A percentile compares a stretch with the other conserved stretches of the same genome.
phyloP scores from a whole-genome alignment of 2,329 filamentous ascomycete species.

The Cladophialophora immunda region DNA sequence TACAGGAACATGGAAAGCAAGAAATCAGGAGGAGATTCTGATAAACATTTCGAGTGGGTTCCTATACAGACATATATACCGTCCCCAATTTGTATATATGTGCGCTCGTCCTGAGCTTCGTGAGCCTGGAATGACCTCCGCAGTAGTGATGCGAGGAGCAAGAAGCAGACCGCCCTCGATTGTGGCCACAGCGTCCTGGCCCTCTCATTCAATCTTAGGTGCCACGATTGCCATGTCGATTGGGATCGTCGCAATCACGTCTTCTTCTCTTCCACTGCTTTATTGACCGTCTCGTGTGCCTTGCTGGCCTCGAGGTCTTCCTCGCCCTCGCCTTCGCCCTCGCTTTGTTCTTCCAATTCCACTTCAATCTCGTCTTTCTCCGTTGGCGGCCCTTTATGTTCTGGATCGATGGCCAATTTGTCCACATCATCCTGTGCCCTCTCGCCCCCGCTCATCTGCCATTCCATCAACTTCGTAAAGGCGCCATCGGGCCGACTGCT shows the following conservation, averaged over 20 bases:
- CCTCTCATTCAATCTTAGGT: neutral
- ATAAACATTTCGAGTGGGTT: neutral
- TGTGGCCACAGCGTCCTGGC: neutral
- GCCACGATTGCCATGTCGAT: neutral
- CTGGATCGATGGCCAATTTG: constrained; percentile 41
- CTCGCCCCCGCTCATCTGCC: constrained; percentile 93
- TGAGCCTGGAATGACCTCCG: neutral
- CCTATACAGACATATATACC: neutral
- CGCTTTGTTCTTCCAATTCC: constrained; percentile 49
- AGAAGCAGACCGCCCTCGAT: neutral
- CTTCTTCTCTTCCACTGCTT: constrained; percentile 35
- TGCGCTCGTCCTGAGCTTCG: neutral
- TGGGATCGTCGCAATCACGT: neutral
- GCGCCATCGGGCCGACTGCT: constrained; percentile 78
- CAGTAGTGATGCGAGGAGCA: neutral
- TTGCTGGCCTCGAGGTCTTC: constrained; percentile 45
- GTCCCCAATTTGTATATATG: neutral
- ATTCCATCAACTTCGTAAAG: constrained; percentile 97
- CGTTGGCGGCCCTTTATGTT: constrained; percentile 48
- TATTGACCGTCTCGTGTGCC: constrained; percentile 30
- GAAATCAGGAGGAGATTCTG: too few species aligned
- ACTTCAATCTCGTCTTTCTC: constrained; percentile 62
- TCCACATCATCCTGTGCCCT: constrained; percentile 34
- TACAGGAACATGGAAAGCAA: too few species aligned
- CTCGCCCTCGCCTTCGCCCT: constrained; percentile 45